These are phyloP conservation scores for Nemania sp. DNA, from an alignment of 2,329 filamentous ascomycete species.

Conservation along the genomic window DNA sequence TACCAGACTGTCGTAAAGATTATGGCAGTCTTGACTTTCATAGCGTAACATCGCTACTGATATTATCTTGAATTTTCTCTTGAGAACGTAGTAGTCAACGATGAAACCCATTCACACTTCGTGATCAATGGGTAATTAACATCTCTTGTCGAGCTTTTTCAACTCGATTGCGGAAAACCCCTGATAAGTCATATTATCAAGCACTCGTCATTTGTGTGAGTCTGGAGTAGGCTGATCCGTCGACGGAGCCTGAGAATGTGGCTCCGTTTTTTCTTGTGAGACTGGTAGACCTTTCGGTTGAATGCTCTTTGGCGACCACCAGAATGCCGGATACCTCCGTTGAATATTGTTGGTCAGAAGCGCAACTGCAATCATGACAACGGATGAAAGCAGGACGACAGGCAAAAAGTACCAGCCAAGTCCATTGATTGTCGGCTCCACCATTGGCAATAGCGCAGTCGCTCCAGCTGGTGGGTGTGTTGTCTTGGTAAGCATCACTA, in stretches of 20 bases:
- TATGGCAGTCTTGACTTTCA: no score
- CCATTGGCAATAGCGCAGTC: conserved; percentile 14
- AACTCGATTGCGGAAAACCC: no score
- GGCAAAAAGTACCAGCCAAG: conserved; percentile 17
- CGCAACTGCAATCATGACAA: conserved; percentile 7
- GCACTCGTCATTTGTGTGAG: neutral
- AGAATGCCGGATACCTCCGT: conserved; percentile 10
- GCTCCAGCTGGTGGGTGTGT: conserved; percentile 21
- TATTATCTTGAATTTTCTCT: no score
- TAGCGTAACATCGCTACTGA: no score
- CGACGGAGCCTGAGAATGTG: neutral
- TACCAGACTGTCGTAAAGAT: no score
- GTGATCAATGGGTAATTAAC: neutral
- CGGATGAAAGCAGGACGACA: conserved; percentile 17
- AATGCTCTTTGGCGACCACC: neutral
- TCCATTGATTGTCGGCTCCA: conserved; percentile 9
- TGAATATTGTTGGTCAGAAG: conserved; percentile 17
- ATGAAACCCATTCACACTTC: no score
- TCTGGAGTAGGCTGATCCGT: neutral
- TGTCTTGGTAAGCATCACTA: conserved; percentile 18
- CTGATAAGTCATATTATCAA: neutral
- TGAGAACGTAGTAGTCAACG: no score
- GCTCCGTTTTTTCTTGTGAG: neutral
- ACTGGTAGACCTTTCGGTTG: neutral
- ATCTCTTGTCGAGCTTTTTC: no score